A percentile compares a stretch with the other conserved stretches of the same genome.
Conservation (phyloP, 2,329 filamentous ascomycete genomes). For the Byssoonygena ceratinophila region DNA sequence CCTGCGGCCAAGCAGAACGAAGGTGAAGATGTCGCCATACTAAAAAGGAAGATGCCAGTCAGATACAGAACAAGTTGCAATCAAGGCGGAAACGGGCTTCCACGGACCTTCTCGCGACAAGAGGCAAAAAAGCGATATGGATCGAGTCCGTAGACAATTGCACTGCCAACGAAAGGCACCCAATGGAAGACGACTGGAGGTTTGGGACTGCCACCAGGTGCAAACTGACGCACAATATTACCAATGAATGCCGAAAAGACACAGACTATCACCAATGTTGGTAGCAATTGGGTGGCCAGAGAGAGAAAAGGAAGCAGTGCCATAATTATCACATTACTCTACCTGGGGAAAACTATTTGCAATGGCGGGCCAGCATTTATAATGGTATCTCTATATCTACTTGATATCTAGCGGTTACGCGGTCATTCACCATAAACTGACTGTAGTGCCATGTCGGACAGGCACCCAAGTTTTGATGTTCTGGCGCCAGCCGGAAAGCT, state of each 20-base stretch:
- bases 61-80: constrained; percentile 21
- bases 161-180: constrained; percentile 49
- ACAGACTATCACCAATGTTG: neutral
- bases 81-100: neutral
- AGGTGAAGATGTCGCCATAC: constrained; percentile 87
- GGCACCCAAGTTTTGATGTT: neutral
- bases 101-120: constrained; percentile 58
- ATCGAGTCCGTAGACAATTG: constrained; percentile 38
- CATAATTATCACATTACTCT: neutral
- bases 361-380: neutral
- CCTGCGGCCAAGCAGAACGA: constrained; percentile 75
- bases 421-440: too few relatives aligned
- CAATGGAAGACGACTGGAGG: constrained; percentile 72
- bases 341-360: neutral
- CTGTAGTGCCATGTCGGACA: too few relatives aligned
- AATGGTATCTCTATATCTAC: neutral
- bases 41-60: constrained; percentile 35
- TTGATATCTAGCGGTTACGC: too few relatives aligned
- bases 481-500: constrained; percentile 2
- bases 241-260: neutral
- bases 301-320: neutral
- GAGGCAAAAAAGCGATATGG: constrained; percentile 73
- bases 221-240: constrained; percentile 61
- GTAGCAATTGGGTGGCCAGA: neutral
- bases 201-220: constrained; percentile 50